These are phyloP conservation scores for Pichia cabralensis DNA, from an alignment of 805 yeast genomes.

Conservation along the genomic window DNA sequence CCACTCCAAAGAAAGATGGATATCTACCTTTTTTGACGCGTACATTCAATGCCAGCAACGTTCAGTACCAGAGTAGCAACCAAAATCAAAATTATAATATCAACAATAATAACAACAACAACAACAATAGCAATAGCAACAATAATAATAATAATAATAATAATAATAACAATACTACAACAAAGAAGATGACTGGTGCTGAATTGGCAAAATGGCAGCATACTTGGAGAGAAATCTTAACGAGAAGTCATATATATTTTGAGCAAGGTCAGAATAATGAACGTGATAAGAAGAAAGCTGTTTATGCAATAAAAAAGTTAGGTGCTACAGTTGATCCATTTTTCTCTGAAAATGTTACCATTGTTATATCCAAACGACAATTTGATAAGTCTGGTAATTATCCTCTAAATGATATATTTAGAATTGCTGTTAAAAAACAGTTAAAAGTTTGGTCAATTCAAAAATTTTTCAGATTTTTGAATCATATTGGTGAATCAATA, in stretches of 20 bases:
- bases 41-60: too few relatives aligned
- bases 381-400: slow-evolving; percentile 33
- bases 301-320: slow-evolving; percentile 28
- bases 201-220: slow-evolving; percentile 49
- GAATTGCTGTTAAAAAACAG: slow-evolving; percentile 47
- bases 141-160: neutral
- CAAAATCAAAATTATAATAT: too few relatives aligned
- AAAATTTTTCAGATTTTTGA: slow-evolving; percentile 71
- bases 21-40: slow-evolving; percentile 7
- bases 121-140: neutral
- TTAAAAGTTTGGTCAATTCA: slow-evolving; percentile 85
- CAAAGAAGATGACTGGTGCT: slow-evolving; percentile 23
- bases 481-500: slow-evolving; percentile 41
- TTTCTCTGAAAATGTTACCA: slow-evolving; percentile 56
- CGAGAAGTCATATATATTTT: slow-evolving; percentile 45
- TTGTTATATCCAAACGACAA: slow-evolving; percentile 63
- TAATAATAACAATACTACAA: slow-evolving; percentile 6
- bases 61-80: too few relatives aligned
- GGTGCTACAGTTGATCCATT: slow-evolving; percentile 53
- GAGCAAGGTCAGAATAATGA: slow-evolving; percentile 33
- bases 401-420: slow-evolving; percentile 51
- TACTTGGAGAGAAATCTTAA: slow-evolving; percentile 51
- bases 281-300: slow-evolving; percentile 28
- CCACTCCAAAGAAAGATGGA: slow-evolving; percentile 14
- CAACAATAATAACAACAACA: too few relatives aligned